Percentiles rank a stretch among this genome's conserved stretches.
Conservation (phyloP, 805 yeast genomes). For the Yarrowia divulgata region DNA sequence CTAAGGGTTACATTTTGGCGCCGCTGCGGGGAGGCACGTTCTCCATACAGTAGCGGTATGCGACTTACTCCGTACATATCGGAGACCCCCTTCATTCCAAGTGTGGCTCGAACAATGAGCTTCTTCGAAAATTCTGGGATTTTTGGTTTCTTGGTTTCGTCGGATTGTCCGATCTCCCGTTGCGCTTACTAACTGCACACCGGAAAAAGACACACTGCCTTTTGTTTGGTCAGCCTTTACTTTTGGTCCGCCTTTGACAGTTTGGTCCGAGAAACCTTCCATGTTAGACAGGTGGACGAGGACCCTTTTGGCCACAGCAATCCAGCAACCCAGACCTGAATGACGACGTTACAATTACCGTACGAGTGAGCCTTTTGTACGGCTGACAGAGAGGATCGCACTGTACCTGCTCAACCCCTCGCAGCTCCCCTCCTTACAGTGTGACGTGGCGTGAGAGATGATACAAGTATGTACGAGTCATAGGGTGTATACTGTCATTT, state of each 20-base stretch:
- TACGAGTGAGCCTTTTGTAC: too few relatives aligned
- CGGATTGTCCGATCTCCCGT: slow-evolving; percentile 16
- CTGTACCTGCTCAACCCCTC: too few relatives aligned
- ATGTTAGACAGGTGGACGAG: background rate
- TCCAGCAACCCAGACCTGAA: slow-evolving; percentile 18
- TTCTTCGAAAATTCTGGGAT: background rate
- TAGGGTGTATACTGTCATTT: too few relatives aligned
- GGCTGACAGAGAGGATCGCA: too few relatives aligned
- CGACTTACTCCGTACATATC: background rate
- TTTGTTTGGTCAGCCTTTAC: background rate
- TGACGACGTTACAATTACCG: background rate
- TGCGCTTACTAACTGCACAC: slow-evolving; percentile 19
- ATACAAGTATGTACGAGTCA: too few relatives aligned
- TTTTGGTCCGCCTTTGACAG: background rate
- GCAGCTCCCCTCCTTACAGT: background rate
- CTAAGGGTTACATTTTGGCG: background rate
- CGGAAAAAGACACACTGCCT: background rate
- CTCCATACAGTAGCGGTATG: too few relatives aligned
- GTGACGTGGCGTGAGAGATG: background rate
- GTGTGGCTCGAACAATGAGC: slow-evolving; percentile 5
- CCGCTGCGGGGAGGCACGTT: background rate
- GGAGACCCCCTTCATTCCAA: background rate
- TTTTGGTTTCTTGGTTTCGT: too few relatives aligned
- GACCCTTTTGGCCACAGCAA: slow-evolving; percentile 26
- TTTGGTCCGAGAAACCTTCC: slow-evolving; percentile 24